These are phyloP conservation scores for Sarcodon sp. DNA, from an alignment of 768 basidiomycete genomes.

Conservation along the genomic window DNA sequence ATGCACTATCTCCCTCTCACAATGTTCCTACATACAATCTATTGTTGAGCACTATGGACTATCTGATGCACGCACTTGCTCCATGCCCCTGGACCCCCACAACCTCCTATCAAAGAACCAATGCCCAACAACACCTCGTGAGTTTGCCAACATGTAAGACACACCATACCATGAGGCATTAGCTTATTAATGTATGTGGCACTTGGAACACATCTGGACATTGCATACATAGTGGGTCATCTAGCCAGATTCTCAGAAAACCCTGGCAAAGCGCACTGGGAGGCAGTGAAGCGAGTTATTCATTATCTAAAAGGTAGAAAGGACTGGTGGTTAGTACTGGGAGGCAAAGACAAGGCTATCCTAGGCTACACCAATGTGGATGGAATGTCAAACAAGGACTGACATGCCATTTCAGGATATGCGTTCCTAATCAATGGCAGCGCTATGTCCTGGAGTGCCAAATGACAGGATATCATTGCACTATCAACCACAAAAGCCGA, in stretches of 20 bases:
- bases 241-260: slow-evolving; percentile 13
- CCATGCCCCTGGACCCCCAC: slow-evolving; percentile 15
- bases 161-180: slow-evolving; percentile 4
- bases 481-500: slow-evolving; percentile 24
- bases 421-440: slow-evolving; percentile 19
- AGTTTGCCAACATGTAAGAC: not conserved
- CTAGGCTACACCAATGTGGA: slow-evolving; percentile 12
- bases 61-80: slow-evolving; percentile 13
- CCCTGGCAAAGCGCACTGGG: slow-evolving; percentile 12
- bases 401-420: slow-evolving; percentile 23
- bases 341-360: too few species aligned
- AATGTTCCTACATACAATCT: slow-evolving; percentile 20
- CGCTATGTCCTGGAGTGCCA: slow-evolving; percentile 21
- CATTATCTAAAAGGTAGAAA: slow-evolving; percentile 15
- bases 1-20: slow-evolving; percentile 16
- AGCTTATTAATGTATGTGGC: slow-evolving; percentile 19
- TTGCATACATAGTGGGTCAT: slow-evolving; percentile 13
- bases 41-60: slow-evolving; percentile 14
- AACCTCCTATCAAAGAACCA: not conserved
- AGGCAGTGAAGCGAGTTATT: slow-evolving; percentile 13
- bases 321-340: slow-evolving; percentile 5
- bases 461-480: slow-evolving; percentile 21
- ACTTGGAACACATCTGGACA: slow-evolving; percentile 20
- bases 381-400: slow-evolving; percentile 7
- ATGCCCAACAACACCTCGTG: slow-evolving; percentile 2